Percentiles rank a stretch among this genome's conserved stretches.
Conservation (phyloP, 768 basidiomycete genomes). For the Termitomyces sp. region DNA sequence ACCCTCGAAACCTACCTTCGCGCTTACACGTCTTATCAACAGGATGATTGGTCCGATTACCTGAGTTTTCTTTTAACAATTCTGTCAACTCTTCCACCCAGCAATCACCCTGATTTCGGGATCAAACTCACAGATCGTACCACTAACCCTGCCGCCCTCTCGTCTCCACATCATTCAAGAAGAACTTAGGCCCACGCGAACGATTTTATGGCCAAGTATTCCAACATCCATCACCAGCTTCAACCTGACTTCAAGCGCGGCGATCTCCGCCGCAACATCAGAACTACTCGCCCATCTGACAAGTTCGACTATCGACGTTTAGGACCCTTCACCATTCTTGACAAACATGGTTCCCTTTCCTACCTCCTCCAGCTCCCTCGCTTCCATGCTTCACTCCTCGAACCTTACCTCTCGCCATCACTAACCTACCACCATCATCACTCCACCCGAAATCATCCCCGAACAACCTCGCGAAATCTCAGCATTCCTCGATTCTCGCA, state of each 20-base stretch:
- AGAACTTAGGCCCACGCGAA: conserved; percentile 3
- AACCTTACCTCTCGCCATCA: background rate
- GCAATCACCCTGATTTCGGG: no score
- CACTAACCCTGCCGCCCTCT: no score
- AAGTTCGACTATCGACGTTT: conserved; percentile 3
- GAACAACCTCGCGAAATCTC: background rate
- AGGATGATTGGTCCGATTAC: no score
- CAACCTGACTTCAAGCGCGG: conserved; percentile 1
- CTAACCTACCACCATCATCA: background rate
- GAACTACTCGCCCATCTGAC: no score
- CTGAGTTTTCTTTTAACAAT: no score
- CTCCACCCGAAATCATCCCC: no score
- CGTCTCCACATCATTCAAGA: conserved; percentile 1
- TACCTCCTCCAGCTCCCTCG: background rate
- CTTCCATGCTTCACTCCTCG: conserved; percentile 2
- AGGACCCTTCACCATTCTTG: background rate
- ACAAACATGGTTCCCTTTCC: background rate
- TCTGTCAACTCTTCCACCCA: no score
- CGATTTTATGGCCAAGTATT: conserved; percentile 24
- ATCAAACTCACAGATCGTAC: no score
- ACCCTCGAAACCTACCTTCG: no score
- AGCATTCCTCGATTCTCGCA: background rate
- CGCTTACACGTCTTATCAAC: no score
- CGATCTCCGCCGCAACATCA: background rate
- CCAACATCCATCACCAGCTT: conserved; percentile 34